Evolutionary conservation across 108 stramenopile species (phyloP).

Genomic region (Cylindrotheca closterium): DNA sequence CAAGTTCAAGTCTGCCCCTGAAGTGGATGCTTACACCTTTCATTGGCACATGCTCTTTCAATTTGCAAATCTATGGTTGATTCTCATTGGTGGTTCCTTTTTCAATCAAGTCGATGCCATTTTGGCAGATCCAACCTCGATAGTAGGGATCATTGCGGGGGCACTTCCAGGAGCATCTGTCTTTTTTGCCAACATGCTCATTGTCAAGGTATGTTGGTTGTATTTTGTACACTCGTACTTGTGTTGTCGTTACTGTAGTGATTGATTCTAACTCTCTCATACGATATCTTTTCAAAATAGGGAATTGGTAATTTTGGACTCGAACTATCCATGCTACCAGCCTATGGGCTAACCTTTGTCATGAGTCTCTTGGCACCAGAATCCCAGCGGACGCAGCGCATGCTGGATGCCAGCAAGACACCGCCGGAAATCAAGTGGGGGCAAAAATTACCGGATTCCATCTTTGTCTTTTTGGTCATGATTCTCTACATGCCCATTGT

Average conservation of each 20-base stretch:
- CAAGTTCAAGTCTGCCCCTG: conserved; percentile 28
- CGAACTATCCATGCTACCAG: conserved; percentile 34
- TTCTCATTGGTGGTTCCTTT: conserved; percentile 45
- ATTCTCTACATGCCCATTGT: conserved; percentile 30
- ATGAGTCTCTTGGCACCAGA: conserved; percentile 28
- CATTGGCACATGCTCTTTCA: conserved; percentile 38
- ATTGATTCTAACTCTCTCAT: too few relatives aligned
- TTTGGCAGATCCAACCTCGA: conserved; percentile 16
- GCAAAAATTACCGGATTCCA: conserved; percentile 22
- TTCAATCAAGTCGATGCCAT: conserved; percentile 38
- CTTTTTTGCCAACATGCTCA: conserved; percentile 41
- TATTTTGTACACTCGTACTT: too few relatives aligned
- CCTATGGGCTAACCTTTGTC: conserved; percentile 20
- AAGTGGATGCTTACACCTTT: conserved; percentile 48
- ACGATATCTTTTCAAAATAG: too few relatives aligned
- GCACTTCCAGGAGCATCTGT: conserved; percentile 36
- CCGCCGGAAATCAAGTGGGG: conserved; percentile 37
- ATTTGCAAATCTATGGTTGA: conserved; percentile 58
- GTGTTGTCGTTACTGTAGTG: too few relatives aligned
- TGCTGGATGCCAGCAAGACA: conserved; percentile 19
- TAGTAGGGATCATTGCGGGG: conserved; percentile 30
- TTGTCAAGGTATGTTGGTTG: too few relatives aligned
- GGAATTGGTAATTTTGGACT: conserved; percentile 22
- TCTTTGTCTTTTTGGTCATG: conserved; percentile 18
- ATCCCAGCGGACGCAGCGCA: conserved; percentile 29